These are phyloP conservation scores for Ustilago hordei DNA, from an alignment of 1,284 basidiomycete species.

Conservation along the genomic window DNA sequence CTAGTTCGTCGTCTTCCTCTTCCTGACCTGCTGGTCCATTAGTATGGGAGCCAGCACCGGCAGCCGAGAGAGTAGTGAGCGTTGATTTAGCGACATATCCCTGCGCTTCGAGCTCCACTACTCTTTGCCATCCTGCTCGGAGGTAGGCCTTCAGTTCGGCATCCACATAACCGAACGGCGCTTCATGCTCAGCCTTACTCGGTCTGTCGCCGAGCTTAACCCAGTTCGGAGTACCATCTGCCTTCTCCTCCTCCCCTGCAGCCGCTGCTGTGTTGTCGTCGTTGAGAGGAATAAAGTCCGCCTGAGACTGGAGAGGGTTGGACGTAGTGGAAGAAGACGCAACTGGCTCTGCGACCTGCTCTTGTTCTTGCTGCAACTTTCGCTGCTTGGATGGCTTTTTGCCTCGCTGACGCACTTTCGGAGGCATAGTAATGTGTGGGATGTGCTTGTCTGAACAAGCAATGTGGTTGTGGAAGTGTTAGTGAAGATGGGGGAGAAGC, in stretches of 20 bases:
- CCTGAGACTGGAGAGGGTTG: conserved; percentile 29
- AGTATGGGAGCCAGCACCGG: not conserved
- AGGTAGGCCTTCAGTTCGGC: conserved; percentile 64
- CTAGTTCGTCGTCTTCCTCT: conserved; percentile 48
- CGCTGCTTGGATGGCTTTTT: conserved; percentile 49
- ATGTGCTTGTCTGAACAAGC: not conserved
- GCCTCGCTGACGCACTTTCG: conserved; percentile 51
- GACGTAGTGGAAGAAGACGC: conserved; percentile 18
- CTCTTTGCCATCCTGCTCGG: conserved; percentile 39
- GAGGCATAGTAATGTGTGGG: conserved; percentile 18
- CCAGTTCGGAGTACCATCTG: conserved; percentile 38
- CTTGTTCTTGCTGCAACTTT: conserved; percentile 32
- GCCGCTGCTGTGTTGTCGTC: conserved; percentile 8
- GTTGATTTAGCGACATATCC: conserved; percentile 36
- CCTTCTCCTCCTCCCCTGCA: not conserved
- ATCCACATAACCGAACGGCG: conserved; percentile 64
- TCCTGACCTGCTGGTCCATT: conserved; percentile 21
- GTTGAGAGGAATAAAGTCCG: conserved; percentile 35
- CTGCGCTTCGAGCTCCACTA: conserved; percentile 43
- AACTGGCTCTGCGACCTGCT: conserved; percentile 20
- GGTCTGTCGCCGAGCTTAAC: conserved; percentile 37
- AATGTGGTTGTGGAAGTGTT: not conserved
- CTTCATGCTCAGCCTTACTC: conserved; percentile 44
- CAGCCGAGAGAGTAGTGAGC: conserved; percentile 19
- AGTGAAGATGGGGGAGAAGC: conserved; percentile 1